phyloP scores from a whole-genome alignment of 345 rosid genomes.

The Eucalyptus tenuipes region DNA sequence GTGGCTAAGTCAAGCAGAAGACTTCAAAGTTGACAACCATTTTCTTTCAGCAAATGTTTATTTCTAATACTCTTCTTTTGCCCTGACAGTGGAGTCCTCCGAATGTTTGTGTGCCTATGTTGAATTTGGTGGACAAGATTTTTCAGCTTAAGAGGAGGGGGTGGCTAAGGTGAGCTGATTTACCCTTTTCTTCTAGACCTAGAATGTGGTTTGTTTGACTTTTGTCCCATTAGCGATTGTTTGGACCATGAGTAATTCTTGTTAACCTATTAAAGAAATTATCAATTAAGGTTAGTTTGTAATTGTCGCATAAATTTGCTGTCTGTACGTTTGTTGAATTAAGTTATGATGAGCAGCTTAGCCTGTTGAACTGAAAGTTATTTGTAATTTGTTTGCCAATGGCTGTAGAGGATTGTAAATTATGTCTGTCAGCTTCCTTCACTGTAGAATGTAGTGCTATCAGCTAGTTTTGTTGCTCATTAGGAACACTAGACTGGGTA shows the following conservation, averaged over 20 bases:
- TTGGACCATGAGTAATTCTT: not conserved
- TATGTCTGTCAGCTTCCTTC: not conserved
- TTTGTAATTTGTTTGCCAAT: not conserved
- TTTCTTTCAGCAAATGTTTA: not conserved
- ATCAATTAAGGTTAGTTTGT: not conserved
- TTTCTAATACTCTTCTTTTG: not conserved
- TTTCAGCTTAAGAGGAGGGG: constrained; percentile 98
- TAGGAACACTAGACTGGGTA: not conserved
- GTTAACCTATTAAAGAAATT: not conserved
- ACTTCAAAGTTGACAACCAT: not conserved
- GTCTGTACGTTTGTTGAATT: not conserved
- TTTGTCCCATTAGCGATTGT: not conserved
- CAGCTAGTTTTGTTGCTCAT: not conserved
- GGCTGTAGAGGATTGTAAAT: not conserved
- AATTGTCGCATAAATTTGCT: not conserved
- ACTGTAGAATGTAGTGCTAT: not conserved
- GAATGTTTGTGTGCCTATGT: constrained; percentile 86
- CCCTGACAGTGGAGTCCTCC: constrained; percentile 82
- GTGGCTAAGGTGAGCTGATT: constrained; percentile 71
- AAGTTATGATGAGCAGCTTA: not conserved
- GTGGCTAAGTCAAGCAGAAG: not conserved
- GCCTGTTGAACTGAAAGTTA: not conserved
- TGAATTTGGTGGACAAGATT: constrained; percentile 93
- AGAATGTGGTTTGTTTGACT: not conserved
- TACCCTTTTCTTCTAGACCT: not conserved